A percentile compares a stretch with the other conserved stretches of the same genome.
phyloP scores from a whole-genome alignment of 148 eudicot species.

The Arctostaphylos glauca region DNA sequence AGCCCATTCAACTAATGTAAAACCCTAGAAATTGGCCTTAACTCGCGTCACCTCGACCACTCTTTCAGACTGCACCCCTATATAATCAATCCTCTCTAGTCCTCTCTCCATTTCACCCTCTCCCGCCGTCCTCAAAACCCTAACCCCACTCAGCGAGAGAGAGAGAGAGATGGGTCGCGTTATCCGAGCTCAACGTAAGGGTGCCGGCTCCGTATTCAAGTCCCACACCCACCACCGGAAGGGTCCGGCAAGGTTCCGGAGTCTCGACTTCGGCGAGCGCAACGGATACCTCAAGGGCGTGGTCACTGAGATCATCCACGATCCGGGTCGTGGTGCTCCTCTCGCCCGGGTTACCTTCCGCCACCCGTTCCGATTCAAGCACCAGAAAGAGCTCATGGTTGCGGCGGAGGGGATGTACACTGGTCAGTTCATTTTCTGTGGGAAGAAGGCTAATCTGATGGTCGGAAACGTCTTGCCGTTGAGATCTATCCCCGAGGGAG shows the following conservation, averaged over 20 bases:
- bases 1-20: no score
- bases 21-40: no score
- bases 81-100: background rate
- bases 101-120: background rate
- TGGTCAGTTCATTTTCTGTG: constrained; percentile 16
- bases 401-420: constrained; percentile 20
- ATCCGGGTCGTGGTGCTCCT: constrained; percentile 24
- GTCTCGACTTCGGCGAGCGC: constrained; percentile 22
- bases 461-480: constrained; percentile 25
- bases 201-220: constrained; percentile 29
- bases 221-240: constrained; percentile 22
- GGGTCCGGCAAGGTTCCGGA: constrained; percentile 12
- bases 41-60: no score
- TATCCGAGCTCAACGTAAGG: constrained; percentile 24
- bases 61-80: no score
- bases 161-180: constrained; percentile 19
- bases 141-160: background rate
- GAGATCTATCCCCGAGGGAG: constrained; percentile 24
- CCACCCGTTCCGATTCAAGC: constrained; percentile 27
- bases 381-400: constrained; percentile 31
- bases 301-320: constrained; percentile 25
- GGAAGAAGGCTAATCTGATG: constrained; percentile 27
- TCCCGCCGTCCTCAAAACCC: constrained; percentile 6
- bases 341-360: constrained; percentile 25
- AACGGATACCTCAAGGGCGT: constrained; percentile 28